Conservation (phyloP, 2,329 filamentous ascomycete genomes). For the Nemania sp. region DNA sequence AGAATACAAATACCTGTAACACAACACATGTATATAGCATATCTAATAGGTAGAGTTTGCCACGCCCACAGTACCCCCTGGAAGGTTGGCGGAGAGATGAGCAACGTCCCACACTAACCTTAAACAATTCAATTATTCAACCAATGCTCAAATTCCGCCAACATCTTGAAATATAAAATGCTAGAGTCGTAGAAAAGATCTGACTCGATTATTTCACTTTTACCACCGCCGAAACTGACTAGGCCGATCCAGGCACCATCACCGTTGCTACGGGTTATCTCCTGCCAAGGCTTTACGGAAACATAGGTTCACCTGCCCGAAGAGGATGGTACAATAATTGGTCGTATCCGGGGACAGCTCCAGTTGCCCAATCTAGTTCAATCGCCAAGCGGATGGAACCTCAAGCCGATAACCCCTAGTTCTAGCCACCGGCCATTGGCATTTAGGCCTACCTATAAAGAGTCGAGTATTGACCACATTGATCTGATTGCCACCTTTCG, state of each 20-base stretch:
- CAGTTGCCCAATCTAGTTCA: constrained; percentile 36
- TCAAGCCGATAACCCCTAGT: background rate
- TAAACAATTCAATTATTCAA: too few species aligned
- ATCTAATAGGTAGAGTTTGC: too few species aligned
- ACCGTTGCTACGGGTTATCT: constrained; percentile 25
- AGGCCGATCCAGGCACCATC: constrained; percentile 26
- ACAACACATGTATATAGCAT: too few species aligned
- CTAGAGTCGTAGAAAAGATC: background rate
- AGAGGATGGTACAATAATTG: constrained; percentile 29
- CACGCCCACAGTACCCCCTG: too few species aligned
- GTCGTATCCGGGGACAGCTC: constrained; percentile 14
- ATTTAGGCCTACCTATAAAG: constrained; percentile 23
- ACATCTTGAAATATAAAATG: background rate
- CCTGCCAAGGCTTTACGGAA: constrained; percentile 26
- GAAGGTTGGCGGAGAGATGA: too few species aligned
- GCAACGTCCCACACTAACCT: too few species aligned
- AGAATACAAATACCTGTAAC: too few species aligned
- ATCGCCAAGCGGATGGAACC: constrained; percentile 22
- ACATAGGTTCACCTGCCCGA: constrained; percentile 29
- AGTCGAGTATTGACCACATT: constrained; percentile 4
- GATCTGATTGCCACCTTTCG: background rate
- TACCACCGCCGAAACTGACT: background rate
- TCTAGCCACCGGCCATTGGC: constrained; percentile 8
- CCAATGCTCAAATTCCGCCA: too few species aligned
- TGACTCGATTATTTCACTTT: background rate